These are phyloP conservation scores for Myxozyma neotropica DNA, from an alignment of 805 yeast species.

Conservation along the genomic window DNA sequence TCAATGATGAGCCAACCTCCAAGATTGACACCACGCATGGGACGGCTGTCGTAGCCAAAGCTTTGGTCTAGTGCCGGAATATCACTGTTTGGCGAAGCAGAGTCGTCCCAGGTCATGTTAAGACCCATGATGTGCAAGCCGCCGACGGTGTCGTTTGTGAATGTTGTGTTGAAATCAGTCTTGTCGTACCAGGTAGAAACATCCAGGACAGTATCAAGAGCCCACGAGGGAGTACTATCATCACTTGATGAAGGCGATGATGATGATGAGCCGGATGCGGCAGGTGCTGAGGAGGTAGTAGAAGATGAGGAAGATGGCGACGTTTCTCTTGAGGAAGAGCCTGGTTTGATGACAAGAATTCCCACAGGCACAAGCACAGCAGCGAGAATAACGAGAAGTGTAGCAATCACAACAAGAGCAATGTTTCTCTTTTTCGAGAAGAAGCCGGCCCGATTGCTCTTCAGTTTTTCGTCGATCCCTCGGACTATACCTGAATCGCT, in stretches of 20 bases:
- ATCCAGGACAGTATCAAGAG: constrained; percentile 39
- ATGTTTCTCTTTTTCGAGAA: constrained; percentile 14
- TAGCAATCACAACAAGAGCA: constrained; percentile 7
- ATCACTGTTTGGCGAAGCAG: constrained; percentile 36
- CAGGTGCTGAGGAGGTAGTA: not conserved
- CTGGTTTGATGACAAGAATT: constrained; percentile 35
- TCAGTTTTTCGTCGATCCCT: not conserved
- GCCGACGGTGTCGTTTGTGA: constrained; percentile 42
- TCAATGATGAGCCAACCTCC: constrained; percentile 92
- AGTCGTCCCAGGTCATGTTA: constrained; percentile 41
- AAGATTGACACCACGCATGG: constrained; percentile 68
- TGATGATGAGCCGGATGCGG: not conserved
- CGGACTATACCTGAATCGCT: not conserved
- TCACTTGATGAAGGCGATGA: constrained; percentile 2
- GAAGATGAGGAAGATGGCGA: not conserved
- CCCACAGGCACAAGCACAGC: constrained; percentile 41
- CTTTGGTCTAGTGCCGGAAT: constrained; percentile 39
- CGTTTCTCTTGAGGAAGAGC: not conserved
- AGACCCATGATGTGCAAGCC: constrained; percentile 44
- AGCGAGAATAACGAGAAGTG: constrained; percentile 33
- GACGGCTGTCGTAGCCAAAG: constrained; percentile 39
- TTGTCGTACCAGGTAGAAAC: constrained; percentile 42
- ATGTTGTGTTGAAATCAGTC: constrained; percentile 43
- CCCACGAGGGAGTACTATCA: constrained; percentile 35
- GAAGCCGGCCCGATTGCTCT: not conserved